A percentile compares a stretch with the other conserved stretches of the same genome.
Conservation (phyloP, 306 rosid genomes). For the Prunus armeniaca region DNA sequence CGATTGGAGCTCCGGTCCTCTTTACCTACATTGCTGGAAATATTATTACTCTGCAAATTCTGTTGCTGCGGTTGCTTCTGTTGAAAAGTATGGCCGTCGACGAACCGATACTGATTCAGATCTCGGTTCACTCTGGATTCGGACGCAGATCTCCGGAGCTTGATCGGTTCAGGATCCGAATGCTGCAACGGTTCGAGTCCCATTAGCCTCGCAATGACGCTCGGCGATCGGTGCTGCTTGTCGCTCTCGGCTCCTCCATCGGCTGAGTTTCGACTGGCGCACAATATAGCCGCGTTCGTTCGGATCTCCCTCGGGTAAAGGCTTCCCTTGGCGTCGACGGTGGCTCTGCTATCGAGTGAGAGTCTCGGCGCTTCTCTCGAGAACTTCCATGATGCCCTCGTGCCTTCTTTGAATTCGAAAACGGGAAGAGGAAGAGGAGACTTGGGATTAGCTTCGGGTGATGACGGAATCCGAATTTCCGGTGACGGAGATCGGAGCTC, state of each 20-base stretch:
- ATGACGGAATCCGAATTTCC: constrained; percentile 22
- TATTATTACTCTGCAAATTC: constrained; percentile 15
- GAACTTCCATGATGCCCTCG: constrained; percentile 82
- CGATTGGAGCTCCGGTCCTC: constrained; percentile 31
- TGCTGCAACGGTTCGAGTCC: constrained; percentile 62
- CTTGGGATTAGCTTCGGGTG: constrained; percentile 16
- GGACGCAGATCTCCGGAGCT: constrained; percentile 86
- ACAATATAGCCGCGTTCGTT: constrained; percentile 37
- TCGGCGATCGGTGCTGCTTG: constrained; percentile 72
- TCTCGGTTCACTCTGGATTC: constrained; percentile 82
- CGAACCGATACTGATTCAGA: constrained; percentile 53
- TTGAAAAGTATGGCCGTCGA: constrained; percentile 46
- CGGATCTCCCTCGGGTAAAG: constrained; percentile 66
- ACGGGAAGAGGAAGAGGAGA: constrained; percentile 52
- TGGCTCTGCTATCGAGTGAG: constrained; percentile 88
- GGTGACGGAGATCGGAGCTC: constrained; percentile 38
- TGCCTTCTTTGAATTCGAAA: constrained; percentile 77
- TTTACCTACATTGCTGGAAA: constrained; percentile 24
- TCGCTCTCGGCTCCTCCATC: constrained; percentile 37
- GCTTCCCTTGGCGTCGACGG: constrained; percentile 72
- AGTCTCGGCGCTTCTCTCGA: constrained; percentile 87
- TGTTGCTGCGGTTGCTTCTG: constrained; percentile 33
- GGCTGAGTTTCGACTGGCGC: constrained; percentile 29
- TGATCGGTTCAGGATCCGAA: constrained; percentile 50
- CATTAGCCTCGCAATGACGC: constrained; percentile 90